Evolutionary conservation across 805 yeast species (phyloP).

Genomic region (Metschnikowia kunwiensis): DNA sequence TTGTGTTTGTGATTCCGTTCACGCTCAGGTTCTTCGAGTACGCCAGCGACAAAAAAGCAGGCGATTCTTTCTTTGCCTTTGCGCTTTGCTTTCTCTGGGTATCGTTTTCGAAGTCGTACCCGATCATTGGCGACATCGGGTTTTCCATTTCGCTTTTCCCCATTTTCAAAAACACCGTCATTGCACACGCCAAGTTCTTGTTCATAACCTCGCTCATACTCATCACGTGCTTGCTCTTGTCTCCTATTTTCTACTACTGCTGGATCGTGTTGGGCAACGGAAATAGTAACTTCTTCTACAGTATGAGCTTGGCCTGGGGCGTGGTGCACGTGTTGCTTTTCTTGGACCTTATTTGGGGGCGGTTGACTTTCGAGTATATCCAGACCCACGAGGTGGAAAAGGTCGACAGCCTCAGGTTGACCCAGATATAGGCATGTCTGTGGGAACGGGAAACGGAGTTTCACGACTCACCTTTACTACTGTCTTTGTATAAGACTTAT

Average conservation of each 20-base stretch:
- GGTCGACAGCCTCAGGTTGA: conserved; percentile 35
- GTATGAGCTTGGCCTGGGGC: conserved; percentile 80
- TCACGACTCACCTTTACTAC: no score
- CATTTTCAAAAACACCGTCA: conserved; percentile 45
- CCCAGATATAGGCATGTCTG: conserved; percentile 41
- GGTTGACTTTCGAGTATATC: conserved; percentile 61
- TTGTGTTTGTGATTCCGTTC: conserved; percentile 68
- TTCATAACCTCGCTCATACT: conserved; percentile 49
- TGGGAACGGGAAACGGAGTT: not conserved
- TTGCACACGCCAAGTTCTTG: conserved; percentile 46
- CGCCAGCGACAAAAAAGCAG: conserved; percentile 21
- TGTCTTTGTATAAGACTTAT: no score
- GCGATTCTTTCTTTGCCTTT: conserved; percentile 59
- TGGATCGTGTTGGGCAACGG: conserved; percentile 96
- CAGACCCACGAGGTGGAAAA: conserved; percentile 37
- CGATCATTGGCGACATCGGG: conserved; percentile 75
- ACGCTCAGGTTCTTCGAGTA: conserved; percentile 57
- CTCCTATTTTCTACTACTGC: conserved; percentile 87
- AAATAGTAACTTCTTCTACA: conserved; percentile 93
- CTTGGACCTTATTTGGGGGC: conserved; percentile 81
- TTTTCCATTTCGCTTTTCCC: conserved; percentile 37
- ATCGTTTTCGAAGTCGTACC: conserved; percentile 77
- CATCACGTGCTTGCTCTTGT: conserved; percentile 52
- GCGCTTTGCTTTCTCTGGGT: conserved; percentile 41
- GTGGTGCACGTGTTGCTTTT: conserved; percentile 64